phyloP scores from a whole-genome alignment of 179 eudicot species.

The Actinidia chinensis region DNA sequence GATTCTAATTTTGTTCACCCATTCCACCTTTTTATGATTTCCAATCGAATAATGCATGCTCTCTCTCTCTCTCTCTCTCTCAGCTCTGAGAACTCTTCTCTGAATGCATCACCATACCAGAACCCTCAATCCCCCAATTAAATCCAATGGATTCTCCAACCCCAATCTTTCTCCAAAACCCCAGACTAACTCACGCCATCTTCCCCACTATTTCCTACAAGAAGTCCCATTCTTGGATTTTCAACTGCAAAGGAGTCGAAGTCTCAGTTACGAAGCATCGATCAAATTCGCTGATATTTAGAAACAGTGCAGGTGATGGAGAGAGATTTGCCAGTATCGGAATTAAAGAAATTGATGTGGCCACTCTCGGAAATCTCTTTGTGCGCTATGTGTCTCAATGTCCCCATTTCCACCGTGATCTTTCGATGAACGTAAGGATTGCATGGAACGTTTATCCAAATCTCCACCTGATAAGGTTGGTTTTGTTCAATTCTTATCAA shows the following conservation, averaged over 20 bases:
- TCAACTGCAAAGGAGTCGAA: slow-evolving; percentile 51
- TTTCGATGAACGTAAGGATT: slow-evolving; percentile 51
- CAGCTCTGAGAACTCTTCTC: neutral
- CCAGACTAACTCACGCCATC: slow-evolving; percentile 19
- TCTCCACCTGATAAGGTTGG: slow-evolving; percentile 82
- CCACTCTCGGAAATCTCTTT: slow-evolving; percentile 85
- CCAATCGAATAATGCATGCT: neutral
- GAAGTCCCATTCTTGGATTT: slow-evolving; percentile 15
- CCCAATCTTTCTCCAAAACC: slow-evolving; percentile 26
- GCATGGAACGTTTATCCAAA: slow-evolving; percentile 59
- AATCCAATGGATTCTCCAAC: slow-evolving; percentile 23
- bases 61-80: neutral
- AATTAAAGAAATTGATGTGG: slow-evolving; percentile 62
- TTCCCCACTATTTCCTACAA: slow-evolving; percentile 1
- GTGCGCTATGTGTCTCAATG: slow-evolving; percentile 84
- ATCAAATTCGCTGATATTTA: slow-evolving; percentile 28
- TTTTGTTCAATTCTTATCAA: neutral
- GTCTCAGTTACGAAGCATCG: slow-evolving; percentile 30
- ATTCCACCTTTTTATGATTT: neutral
- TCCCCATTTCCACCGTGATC: slow-evolving; percentile 75
- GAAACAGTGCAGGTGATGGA: slow-evolving; percentile 19
- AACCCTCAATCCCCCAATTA: slow-evolving; percentile 23
- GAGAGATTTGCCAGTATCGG: slow-evolving; percentile 31
- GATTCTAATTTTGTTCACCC: slow-evolving; percentile 7
- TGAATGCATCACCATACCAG: slow-evolving; percentile 37